Base-by-base conservation (phyloP, 495 filamentous ascomycete genomes). In the Penicillium paradoxum region DNA sequence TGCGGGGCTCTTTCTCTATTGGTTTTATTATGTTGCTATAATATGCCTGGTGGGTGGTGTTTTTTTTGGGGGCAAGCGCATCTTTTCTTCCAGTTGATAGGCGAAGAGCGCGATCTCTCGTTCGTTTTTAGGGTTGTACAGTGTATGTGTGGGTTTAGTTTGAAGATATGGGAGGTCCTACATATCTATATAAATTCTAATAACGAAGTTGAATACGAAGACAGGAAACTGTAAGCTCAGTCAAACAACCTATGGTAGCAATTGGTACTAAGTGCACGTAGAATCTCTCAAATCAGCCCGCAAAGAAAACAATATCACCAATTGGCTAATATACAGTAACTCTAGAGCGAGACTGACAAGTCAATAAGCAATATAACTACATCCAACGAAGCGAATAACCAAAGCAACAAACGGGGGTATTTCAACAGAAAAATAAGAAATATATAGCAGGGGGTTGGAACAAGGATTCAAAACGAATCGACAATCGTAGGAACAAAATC, bases 271-370 rank as follows among this genome's bases (percentile, higher is more conserved):
- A n/a, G 9, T 34, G 34, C 22, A 39, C 17, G 32, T 27, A 38
- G 5, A 37, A 29, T 9, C 15, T 39, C 34, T 37, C 36, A 24
- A 5, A 29, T 2, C 33, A 49, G 18, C 17, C 22, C 14, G 46
- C 46, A 38, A 49, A 18, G 29, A 39, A 43, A 34, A 34, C 21
- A 17, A 43, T 32, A 43, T 43, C 49, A 51, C 49, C 49, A 41
- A 46, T 55, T 58, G 52, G 60, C 48, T 72, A 72, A 62, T 69
- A 58, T 71, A 68, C 68, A 73, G 57, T 54, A 64, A 54, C 58
- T 70, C 67, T 67, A 71, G 64, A 49, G 63, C 54, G 53, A 62
- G 40, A 51, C 52, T 55, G 45, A 39, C 17, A 43, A 52, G 45
- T 45, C 54, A 55, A 48, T 43, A 52, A 46, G 33, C 47, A 57